Percentiles rank a stretch among this genome's conserved stretches.
Evolutionary conservation across 1,139 yeast genomes (phyloP).

Genomic region (Scheffersomyces titani): DNA sequence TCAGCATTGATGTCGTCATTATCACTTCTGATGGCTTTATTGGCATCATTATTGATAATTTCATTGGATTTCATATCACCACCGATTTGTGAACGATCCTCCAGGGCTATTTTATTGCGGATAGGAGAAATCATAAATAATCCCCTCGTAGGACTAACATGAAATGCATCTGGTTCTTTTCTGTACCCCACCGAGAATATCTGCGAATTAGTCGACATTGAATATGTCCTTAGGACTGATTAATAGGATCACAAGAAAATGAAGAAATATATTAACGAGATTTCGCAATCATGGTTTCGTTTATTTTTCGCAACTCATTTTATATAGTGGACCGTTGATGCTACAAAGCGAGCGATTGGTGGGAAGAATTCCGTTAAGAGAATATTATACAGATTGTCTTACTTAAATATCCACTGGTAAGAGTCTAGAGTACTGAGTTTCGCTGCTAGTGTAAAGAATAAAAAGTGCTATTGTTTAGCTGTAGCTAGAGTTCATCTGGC

Average conservation of each 20-base stretch:
- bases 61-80: not conserved
- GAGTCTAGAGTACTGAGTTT: not conserved
- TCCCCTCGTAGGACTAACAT: not conserved
- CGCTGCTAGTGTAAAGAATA: not conserved
- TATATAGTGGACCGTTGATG: not conserved
- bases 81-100: not conserved
- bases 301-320: not conserved
- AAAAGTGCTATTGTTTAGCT: not conserved
- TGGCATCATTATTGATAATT: not conserved
- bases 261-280: not conserved
- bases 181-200: not conserved
- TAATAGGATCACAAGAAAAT: not conserved
- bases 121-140: not conserved
- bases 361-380: not conserved
- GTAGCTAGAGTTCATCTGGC: no score
- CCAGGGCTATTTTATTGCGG: not conserved
- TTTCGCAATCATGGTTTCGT: not conserved
- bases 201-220: not conserved
- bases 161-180: not conserved
- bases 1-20: slow-evolving; percentile 8
- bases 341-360: not conserved
- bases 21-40: not conserved
- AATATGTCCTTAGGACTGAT: not conserved
- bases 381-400: no score
- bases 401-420: not conserved